Conservation (phyloP, 2,329 filamentous ascomycete species). For the Neofusicoccum umdonicola region DNA sequence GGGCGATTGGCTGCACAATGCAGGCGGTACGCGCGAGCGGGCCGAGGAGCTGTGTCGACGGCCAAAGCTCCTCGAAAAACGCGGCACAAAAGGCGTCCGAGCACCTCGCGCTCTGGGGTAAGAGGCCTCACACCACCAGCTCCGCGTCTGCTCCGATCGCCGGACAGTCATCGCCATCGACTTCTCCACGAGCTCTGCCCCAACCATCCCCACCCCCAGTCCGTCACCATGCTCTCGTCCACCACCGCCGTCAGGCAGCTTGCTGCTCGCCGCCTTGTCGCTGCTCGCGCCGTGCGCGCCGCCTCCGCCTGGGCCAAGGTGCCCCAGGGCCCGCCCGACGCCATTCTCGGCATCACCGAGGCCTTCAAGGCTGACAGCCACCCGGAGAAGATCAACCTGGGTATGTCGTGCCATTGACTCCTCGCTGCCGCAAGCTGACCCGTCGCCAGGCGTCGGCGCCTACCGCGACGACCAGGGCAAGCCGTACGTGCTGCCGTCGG, state of each 20-base stretch:
- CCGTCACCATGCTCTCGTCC: constrained; percentile 37
- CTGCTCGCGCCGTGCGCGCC: constrained; percentile 53
- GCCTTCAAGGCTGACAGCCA: constrained; percentile 97
- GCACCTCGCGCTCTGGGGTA: constrained; percentile 27
- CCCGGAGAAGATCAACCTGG: constrained; percentile 95
- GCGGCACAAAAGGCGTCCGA: constrained; percentile 4
- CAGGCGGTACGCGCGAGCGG: no score
- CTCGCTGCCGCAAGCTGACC: neutral
- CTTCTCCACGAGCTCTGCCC: neutral
- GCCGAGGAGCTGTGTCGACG: neutral
- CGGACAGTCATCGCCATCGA: constrained; percentile 13
- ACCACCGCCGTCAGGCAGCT: constrained; percentile 39
- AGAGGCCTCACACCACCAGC: constrained; percentile 24
- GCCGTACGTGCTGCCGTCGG: constrained; percentile 94
- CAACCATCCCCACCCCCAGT: constrained; percentile 17
- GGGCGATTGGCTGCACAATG: no score
- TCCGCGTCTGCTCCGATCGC: constrained; percentile 10
- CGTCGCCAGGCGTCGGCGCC: constrained; percentile 76
- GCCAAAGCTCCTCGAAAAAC: constrained; percentile 13
- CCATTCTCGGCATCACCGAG: constrained; percentile 76
- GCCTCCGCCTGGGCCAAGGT: constrained; percentile 89
- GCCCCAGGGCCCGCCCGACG: constrained; percentile 77
- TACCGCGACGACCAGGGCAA: constrained; percentile 98
- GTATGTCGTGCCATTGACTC: constrained; percentile 45
- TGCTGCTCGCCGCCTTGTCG: constrained; percentile 32